Evolutionary conservation across 352 stramenopile species (phyloP).

Genomic region (Pythium coloratum): DNA sequence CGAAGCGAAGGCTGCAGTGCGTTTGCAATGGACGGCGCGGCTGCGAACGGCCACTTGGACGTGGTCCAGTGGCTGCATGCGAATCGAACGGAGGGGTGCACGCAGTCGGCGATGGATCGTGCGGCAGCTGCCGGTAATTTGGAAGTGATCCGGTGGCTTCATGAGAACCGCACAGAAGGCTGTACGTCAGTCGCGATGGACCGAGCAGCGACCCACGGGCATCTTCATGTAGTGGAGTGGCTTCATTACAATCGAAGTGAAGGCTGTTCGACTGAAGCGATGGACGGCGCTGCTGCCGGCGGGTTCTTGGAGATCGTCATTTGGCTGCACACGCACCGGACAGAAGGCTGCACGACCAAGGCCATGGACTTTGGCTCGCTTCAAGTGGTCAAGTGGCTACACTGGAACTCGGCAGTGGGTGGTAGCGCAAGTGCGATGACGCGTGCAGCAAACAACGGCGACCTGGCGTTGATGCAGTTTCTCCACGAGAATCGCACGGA

Average conservation of each 20-base stretch:
- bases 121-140: constrained; percentile 16
- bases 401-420: constrained; percentile 18
- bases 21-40: constrained; percentile 22
- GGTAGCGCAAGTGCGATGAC: constrained; percentile 18
- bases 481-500: constrained; percentile 21
- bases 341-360: constrained; percentile 4
- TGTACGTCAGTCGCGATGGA: constrained; percentile 24
- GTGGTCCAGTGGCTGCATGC: constrained; percentile 25
- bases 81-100: constrained; percentile 22
- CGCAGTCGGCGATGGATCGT: constrained; percentile 21
- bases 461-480: constrained; percentile 18
- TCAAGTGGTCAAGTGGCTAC: constrained; percentile 23
- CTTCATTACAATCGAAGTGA: constrained; percentile 19
- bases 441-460: constrained; percentile 12
- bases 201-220: constrained; percentile 7
- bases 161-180: constrained; percentile 19
- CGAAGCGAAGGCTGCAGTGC: constrained; percentile 19
- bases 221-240: constrained; percentile 18
- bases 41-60: constrained; percentile 18
- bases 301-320: constrained; percentile 20
- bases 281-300: constrained; percentile 23
- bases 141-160: constrained; percentile 19
- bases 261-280: constrained; percentile 19
- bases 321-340: constrained; percentile 20
- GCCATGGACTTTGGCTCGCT: constrained; percentile 21